These are phyloP conservation scores for Termitomyces sp. DNA, from an alignment of 768 basidiomycete genomes.

Conservation along the genomic window DNA sequence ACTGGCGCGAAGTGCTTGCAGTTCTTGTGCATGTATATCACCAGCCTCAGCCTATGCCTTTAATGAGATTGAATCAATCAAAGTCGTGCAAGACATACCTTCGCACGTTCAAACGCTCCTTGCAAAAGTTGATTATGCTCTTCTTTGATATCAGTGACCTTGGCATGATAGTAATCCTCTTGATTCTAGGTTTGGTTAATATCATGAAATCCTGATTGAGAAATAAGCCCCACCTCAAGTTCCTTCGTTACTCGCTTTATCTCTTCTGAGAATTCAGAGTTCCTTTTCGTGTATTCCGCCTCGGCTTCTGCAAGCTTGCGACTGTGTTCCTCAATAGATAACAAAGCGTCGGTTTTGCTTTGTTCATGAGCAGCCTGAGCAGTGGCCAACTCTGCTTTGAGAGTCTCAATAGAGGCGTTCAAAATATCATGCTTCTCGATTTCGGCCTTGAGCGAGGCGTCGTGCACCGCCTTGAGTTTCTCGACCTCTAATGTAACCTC, in stretches of 20 bases:
- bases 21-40: conserved; percentile 59
- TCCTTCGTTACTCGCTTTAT: conserved; percentile 52
- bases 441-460: conserved; percentile 39
- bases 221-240: conserved; percentile 51
- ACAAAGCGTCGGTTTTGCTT: conserved; percentile 36
- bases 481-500: conserved; percentile 36
- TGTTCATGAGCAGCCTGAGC: conserved; percentile 45
- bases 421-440: conserved; percentile 39
- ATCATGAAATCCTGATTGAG: neutral
- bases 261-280: conserved; percentile 50
- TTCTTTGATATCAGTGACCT: conserved; percentile 59
- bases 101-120: conserved; percentile 73
- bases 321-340: conserved; percentile 42
- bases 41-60: conserved; percentile 61
- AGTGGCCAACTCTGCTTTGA: conserved; percentile 43
- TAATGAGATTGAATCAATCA: conserved; percentile 2
- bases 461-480: conserved; percentile 37
- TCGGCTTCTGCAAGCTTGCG: conserved; percentile 50
- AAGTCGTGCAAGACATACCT: conserved; percentile 38
- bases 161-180: conserved; percentile 62
- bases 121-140: conserved; percentile 59
- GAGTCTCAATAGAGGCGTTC: conserved; percentile 35
- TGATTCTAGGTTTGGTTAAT: conserved; percentile 44
- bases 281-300: conserved; percentile 39
- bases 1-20: conserved; percentile 63